Conservation (phyloP, 2,329 filamentous ascomycete genomes). For the Magnaporthiopsis incrustans region DNA sequence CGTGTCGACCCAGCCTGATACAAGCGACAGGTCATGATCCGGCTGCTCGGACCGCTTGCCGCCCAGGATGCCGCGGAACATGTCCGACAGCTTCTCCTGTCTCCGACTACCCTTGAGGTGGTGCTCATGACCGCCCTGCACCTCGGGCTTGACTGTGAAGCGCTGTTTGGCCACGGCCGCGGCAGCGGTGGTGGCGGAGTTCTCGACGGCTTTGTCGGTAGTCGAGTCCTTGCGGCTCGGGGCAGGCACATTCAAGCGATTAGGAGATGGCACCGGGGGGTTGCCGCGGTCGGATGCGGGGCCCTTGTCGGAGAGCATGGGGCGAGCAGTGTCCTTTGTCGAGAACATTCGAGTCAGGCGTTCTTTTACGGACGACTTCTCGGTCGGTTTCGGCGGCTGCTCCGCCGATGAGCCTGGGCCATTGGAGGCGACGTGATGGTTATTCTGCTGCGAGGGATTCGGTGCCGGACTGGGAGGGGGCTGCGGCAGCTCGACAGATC, state of each 20-base stretch:
- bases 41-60: slow-evolving; percentile 71
- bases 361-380: slow-evolving; percentile 56
- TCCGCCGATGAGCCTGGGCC: slow-evolving; percentile 16
- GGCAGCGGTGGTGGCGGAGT: slow-evolving; percentile 22
- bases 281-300: slow-evolving; percentile 19
- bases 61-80: slow-evolving; percentile 80
- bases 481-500: slow-evolving; percentile 32
- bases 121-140: slow-evolving; percentile 72
- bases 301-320: slow-evolving; percentile 14
- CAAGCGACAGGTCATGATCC: slow-evolving; percentile 66
- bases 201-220: slow-evolving; percentile 29
- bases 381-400: slow-evolving; percentile 29
- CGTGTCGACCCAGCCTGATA: slow-evolving; percentile 94
- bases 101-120: slow-evolving; percentile 81
- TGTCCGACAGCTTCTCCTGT: slow-evolving; percentile 89
- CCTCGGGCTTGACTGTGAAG: slow-evolving; percentile 41
- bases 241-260: slow-evolving; percentile 14
- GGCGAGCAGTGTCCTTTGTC: slow-evolving; percentile 39
- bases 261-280: slow-evolving; percentile 15
- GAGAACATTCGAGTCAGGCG: slow-evolving; percentile 59
- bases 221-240: slow-evolving; percentile 35
- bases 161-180: slow-evolving; percentile 33
- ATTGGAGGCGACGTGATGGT: slow-evolving; percentile 15
- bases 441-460: slow-evolving; percentile 31
- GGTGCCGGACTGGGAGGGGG: slow-evolving; percentile 29